Percentiles rank a stretch among this genome's conserved stretches.
Evolutionary conservation across 805 yeast species (phyloP).

Genomic region (Zygoascus tannicola): DNA sequence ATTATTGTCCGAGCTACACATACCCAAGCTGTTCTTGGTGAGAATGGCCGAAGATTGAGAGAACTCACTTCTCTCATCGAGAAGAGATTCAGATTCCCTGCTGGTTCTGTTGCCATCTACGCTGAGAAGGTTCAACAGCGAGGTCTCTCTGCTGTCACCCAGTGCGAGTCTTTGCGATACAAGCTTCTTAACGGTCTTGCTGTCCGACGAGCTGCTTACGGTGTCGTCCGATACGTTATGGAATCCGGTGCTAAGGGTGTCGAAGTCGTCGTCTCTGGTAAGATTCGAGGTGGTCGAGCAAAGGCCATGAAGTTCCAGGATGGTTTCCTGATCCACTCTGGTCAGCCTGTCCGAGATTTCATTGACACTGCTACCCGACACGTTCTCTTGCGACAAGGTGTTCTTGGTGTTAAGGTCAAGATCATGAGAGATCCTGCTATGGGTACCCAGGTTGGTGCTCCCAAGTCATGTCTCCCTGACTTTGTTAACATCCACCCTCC

Average conservation of each 20-base stretch:
- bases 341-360: slow-evolving; percentile 99
- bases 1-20: slow-evolving; percentile 98
- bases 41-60: slow-evolving; percentile 99
- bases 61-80: slow-evolving; percentile 95
- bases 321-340: slow-evolving; percentile 99
- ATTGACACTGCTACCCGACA: slow-evolving; percentile 98
- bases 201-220: slow-evolving; percentile 99
- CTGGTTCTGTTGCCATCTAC: slow-evolving; percentile 86
- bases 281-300: slow-evolving; percentile 99
- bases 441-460: slow-evolving; percentile 30
- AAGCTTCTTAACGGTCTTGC: slow-evolving; percentile 98
- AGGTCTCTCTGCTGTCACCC: slow-evolving; percentile 99
- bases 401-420: slow-evolving; percentile 98
- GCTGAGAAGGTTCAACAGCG: slow-evolving; percentile 99
- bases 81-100: slow-evolving; percentile 96
- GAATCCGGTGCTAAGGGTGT: slow-evolving; percentile 99
- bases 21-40: slow-evolving; percentile 98
- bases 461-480: slow-evolving; percentile 71
- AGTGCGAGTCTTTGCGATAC: slow-evolving; percentile 98
- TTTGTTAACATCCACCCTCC: slow-evolving; percentile 87
- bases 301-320: slow-evolving; percentile 99
- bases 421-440: slow-evolving; percentile 94
- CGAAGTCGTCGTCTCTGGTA: slow-evolving; percentile 99
- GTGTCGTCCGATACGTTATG: slow-evolving; percentile 99
- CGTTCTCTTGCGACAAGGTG: slow-evolving; percentile 99